Conservation (phyloP, 495 filamentous ascomycete species). For the Hypoxylon cercidicola region DNA sequence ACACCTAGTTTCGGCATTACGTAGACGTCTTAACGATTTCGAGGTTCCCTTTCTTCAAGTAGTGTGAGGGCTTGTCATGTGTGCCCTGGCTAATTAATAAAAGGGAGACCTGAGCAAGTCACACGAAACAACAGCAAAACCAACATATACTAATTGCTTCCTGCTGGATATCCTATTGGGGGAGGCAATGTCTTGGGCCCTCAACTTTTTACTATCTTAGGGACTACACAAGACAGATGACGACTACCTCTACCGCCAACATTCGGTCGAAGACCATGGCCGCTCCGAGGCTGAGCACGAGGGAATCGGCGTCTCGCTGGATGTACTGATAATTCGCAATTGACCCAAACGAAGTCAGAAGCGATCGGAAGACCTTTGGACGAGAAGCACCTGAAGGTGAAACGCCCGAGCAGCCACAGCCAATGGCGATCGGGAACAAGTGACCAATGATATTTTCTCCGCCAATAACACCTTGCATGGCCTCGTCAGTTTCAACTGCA, state of each 20-base stretch:
- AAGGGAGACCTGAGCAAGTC: conserved; percentile 21
- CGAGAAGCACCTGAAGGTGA: conserved; percentile 33
- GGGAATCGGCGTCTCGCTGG: conserved; percentile 6
- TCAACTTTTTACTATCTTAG: not conserved
- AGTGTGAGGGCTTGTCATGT: conserved; percentile 11
- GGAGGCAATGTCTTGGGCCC: not conserved
- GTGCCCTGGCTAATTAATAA: conserved; percentile 32
- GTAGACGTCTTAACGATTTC: not conserved
- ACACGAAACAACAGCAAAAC: conserved; percentile 32
- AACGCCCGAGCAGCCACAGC: conserved; percentile 34
- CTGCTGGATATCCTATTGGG: not conserved
- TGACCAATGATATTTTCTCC: conserved; percentile 33
- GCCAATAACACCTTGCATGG: conserved; percentile 38
- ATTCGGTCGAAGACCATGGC: not conserved
- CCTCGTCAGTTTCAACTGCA: conserved; percentile 43
- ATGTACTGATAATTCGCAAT: not conserved
- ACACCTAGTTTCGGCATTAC: not conserved
- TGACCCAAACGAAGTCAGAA: not conserved
- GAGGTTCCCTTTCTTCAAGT: not conserved
- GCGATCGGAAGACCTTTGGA: conserved; percentile 35
- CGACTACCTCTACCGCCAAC: not conserved
- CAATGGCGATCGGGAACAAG: conserved; percentile 29
- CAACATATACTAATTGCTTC: not conserved
- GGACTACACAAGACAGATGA: conserved; percentile 2
- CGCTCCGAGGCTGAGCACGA: conserved; percentile 16